phyloP scores from a whole-genome alignment of 2,329 filamentous ascomycete species.

The Tolypocladium guangdongense region DNA sequence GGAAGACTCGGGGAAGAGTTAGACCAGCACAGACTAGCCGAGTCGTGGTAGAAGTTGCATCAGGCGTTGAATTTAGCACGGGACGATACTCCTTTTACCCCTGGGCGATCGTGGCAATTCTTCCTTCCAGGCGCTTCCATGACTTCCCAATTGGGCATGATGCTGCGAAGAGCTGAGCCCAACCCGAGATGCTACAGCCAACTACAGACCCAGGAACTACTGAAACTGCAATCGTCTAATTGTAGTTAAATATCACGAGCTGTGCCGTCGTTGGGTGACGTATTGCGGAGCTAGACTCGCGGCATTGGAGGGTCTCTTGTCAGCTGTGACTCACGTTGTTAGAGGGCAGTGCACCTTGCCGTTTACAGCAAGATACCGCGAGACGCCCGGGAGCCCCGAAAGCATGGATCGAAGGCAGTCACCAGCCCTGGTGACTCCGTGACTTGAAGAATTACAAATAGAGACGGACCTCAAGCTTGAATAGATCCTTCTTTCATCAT shows the following conservation, averaged over 20 bases:
- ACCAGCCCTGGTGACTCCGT: too few relatives aligned
- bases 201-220: background rate
- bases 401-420: background rate
- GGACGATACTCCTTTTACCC: background rate
- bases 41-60: background rate
- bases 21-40: background rate
- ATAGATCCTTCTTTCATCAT: background rate
- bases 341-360: too few relatives aligned
- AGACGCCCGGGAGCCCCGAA: background rate
- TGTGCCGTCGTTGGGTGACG: background rate
- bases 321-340: too few relatives aligned
- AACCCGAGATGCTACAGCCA: too few relatives aligned
- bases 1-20: conserved; percentile 62
- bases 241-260: background rate
- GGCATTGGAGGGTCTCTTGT: too few relatives aligned
- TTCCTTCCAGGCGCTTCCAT: background rate
- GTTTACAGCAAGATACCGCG: background rate
- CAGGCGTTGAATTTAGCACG: background rate
- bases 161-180: background rate
- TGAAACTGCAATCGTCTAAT: background rate
- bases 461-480: background rate
- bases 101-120: background rate
- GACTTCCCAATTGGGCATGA: background rate
- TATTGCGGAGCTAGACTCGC: background rate
- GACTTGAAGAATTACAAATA: background rate